Percentiles rank a stretch among this genome's conserved stretches.
Conservation (phyloP, 1,284 basidiomycete genomes). For the Pseudozyma tsukubaensis region DNA sequence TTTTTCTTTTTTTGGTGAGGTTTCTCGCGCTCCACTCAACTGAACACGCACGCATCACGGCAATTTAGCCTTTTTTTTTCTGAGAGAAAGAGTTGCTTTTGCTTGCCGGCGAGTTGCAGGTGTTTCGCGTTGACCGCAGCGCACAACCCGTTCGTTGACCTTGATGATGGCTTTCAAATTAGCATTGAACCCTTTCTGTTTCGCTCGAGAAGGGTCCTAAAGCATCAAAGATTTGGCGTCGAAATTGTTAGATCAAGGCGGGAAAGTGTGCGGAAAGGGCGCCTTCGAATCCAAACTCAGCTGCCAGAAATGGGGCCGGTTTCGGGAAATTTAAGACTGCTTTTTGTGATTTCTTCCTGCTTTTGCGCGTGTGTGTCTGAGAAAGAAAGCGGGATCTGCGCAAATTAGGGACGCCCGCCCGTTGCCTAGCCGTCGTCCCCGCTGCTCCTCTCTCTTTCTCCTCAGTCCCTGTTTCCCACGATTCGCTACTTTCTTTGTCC, state of each 20-base stretch:
- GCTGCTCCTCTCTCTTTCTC: too few species aligned
- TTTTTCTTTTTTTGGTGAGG: too few species aligned
- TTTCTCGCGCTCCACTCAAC: too few species aligned
- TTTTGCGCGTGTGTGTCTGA: neutral
- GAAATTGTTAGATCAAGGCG: neutral
- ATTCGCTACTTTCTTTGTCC: too few species aligned
- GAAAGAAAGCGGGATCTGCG: too few species aligned
- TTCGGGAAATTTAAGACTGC: neutral
- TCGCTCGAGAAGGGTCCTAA: slow-evolving; percentile 10
- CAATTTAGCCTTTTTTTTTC: slow-evolving; percentile 7
- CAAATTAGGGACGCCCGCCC: too few species aligned
- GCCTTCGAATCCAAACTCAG: neutral
- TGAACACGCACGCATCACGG: slow-evolving; percentile 8
- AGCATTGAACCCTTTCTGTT: slow-evolving; percentile 1
- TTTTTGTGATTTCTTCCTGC: neutral
- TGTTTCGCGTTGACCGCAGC: slow-evolving; percentile 4
- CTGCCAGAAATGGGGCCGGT: neutral
- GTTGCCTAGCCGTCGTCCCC: too few species aligned
- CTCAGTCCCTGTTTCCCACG: too few species aligned
- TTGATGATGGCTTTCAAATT: neutral
- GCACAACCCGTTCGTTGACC: neutral
- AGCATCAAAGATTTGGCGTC: neutral
- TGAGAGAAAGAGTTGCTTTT: neutral
- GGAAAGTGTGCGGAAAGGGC: neutral
- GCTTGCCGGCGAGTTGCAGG: neutral